Conservation (phyloP, 2,329 filamentous ascomycete species). For the Anthostomella pinea region DNA sequence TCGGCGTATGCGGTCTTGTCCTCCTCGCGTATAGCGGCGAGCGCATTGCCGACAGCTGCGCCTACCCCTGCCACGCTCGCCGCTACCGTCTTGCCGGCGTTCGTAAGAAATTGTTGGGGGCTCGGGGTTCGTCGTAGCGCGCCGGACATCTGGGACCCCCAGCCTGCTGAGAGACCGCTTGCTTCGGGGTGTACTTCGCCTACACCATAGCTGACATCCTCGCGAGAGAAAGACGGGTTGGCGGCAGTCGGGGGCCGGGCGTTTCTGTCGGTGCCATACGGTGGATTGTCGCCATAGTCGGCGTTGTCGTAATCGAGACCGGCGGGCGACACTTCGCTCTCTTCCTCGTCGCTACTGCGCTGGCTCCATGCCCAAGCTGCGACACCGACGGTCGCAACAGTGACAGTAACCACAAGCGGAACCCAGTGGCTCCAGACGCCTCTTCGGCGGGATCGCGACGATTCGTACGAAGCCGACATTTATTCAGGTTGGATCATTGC, state of each 20-base stretch:
- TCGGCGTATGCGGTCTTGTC: slow-evolving; percentile 78
- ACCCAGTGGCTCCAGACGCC: slow-evolving; percentile 80
- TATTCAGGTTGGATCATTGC: slow-evolving; percentile 39
- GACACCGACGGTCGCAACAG: slow-evolving; percentile 79
- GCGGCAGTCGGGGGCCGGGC: slow-evolving; percentile 30
- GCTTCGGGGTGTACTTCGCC: slow-evolving; percentile 33
- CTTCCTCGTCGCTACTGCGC: slow-evolving; percentile 67
- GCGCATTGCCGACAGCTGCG: slow-evolving; percentile 75
- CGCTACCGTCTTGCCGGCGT: slow-evolving; percentile 74
- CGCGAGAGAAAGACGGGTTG: slow-evolving; percentile 38
- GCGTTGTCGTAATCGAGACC: slow-evolving; percentile 47
- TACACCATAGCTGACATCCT: slow-evolving; percentile 42
- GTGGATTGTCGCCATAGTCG: slow-evolving; percentile 49
- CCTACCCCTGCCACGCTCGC: slow-evolving; percentile 82
- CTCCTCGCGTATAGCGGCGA: slow-evolving; percentile 81
- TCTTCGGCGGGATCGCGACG: slow-evolving; percentile 57
- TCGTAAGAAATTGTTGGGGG: slow-evolving; percentile 84
- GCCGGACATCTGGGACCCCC: slow-evolving; percentile 76
- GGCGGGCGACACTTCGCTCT: slow-evolving; percentile 53
- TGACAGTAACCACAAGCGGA: slow-evolving; percentile 81
- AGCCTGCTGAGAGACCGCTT: slow-evolving; percentile 46
- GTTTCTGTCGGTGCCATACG: slow-evolving; percentile 44
- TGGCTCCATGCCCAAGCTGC: slow-evolving; percentile 95
- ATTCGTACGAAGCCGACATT: slow-evolving; percentile 64
- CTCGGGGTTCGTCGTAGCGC: slow-evolving; percentile 79